A percentile compares a stretch with the other conserved stretches of the same genome.
Conservation (phyloP, 495 filamentous ascomycete species). For the Talaromyces wortmannii region DNA sequence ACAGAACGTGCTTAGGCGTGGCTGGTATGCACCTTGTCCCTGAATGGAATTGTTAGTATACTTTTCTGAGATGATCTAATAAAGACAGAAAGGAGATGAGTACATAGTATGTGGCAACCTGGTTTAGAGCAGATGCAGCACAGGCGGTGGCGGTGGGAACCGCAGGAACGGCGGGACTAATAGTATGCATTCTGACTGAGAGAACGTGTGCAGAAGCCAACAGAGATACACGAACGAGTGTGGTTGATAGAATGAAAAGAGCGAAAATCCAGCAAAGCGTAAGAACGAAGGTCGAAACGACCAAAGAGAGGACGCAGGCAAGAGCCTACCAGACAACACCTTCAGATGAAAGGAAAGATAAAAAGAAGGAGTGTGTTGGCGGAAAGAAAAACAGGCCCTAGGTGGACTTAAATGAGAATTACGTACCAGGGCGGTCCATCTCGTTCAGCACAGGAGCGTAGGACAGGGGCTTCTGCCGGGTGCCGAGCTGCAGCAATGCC, state of each 20-base stretch:
- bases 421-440: neutral
- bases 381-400: neutral
- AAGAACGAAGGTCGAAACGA: neutral
- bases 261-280: neutral
- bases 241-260: neutral
- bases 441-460: neutral
- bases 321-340: neutral
- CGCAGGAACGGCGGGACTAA: neutral
- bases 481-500: neutral
- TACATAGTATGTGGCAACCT: neutral
- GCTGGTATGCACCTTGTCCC: slow-evolving; percentile 42
- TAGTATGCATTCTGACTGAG: neutral
- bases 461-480: neutral
- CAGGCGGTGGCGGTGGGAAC: neutral
- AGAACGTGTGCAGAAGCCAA: too few relatives aligned
- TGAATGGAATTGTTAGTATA: slow-evolving; percentile 13
- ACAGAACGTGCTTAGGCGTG: slow-evolving; percentile 50
- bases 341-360: neutral
- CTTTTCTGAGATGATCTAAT: neutral
- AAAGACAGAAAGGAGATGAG: neutral
- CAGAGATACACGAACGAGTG: neutral
- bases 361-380: neutral
- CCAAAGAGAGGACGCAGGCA: neutral
- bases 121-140: neutral
- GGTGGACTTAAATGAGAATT: neutral